Base-by-base conservation (phyloP, 257 asterid genomes). In the Nyctanthes arbortristis region DNA sequence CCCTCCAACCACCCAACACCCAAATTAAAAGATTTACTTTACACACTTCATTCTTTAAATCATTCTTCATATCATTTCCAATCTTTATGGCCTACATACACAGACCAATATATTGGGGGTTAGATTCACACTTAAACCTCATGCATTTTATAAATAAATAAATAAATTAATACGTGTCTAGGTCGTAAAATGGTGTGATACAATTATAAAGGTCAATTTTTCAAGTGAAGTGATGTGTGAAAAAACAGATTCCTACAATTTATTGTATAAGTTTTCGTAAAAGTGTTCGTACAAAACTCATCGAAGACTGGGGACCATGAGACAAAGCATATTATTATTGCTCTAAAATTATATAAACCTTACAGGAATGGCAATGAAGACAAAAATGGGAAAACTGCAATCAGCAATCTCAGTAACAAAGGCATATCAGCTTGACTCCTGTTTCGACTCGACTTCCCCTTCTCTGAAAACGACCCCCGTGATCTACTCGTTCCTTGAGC, bases 321-420 rank as follows among this genome's bases (percentile, higher is more conserved):
- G 5, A 12, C 18, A 11, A 63, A 12, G 10, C 45, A 36, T 13
- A 24, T 22, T 28, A 13, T 20, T 13, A 24, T 22, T 28, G 20
- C 30, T 22, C 54, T 22, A 35, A 28, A 18, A 10, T 5, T 11
- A 9, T 39, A 13, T 39, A n/a, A 14, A 14, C 5, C 22, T 3
- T 36, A n/a, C 6, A 63, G 14, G 7, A 5, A 18, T 47, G 80
- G 82, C 87, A 91, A 89, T 18, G 95, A 82, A 77, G 80, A 77
- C 81, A 81, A 75, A 73, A 92, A 89, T 14, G 96, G 96, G 77
- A 86, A 88, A 73, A 82, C 32, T 6, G 87, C 73, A 63, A 93
- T 62, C 78, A 88, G 52, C 72, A 90, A 75, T 65, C 96, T 88
- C 78, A 93, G 73, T 63, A 90, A 66, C 34, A 84, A 73, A 68